Evolutionary conservation across 2,329 filamentous ascomycete species (phyloP).

Genomic region (Phialemonium atrogriseum): DNA sequence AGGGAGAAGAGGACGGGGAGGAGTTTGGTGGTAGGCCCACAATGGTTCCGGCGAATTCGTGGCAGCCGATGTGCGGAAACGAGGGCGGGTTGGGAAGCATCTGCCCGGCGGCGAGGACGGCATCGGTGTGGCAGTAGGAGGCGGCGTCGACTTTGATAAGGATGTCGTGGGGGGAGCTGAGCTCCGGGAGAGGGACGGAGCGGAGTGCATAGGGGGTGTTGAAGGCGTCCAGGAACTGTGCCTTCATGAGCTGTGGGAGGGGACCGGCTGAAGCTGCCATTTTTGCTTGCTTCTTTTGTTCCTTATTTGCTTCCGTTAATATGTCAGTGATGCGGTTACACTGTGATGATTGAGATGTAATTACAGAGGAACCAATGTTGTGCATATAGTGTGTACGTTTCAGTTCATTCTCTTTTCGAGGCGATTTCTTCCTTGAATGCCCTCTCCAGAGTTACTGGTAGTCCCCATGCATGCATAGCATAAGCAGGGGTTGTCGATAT

Average conservation of each 20-base stretch:
- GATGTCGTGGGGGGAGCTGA: constrained; percentile 24
- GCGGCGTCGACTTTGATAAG: constrained; percentile 36
- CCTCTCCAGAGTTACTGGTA: no score
- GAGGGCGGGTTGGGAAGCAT: constrained; percentile 21
- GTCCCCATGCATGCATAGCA: no score
- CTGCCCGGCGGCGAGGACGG: constrained; percentile 17
- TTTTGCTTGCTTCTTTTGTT: neutral
- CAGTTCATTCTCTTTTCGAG: no score
- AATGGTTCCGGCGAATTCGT: constrained; percentile 36
- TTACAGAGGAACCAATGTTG: no score
- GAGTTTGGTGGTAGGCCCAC: constrained; percentile 18
- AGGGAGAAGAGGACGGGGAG: constrained; percentile 4
- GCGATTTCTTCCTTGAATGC: no score
- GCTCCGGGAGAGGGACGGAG: constrained; percentile 24
- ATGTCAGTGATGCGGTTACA: no score
- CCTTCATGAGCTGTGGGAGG: constrained; percentile 23
- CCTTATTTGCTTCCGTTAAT: neutral
- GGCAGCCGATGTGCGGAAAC: constrained; percentile 34
- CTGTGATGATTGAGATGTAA: no score
- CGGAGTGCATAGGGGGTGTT: constrained; percentile 29
- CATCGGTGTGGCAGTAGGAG: constrained; percentile 36
- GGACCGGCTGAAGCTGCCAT: neutral
- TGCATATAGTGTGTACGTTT: no score
- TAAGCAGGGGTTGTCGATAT: no score
- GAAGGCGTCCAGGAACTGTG: constrained; percentile 30